Conservation (phyloP, 2,329 filamentous ascomycete species). For the Cercospora sesami region DNA sequence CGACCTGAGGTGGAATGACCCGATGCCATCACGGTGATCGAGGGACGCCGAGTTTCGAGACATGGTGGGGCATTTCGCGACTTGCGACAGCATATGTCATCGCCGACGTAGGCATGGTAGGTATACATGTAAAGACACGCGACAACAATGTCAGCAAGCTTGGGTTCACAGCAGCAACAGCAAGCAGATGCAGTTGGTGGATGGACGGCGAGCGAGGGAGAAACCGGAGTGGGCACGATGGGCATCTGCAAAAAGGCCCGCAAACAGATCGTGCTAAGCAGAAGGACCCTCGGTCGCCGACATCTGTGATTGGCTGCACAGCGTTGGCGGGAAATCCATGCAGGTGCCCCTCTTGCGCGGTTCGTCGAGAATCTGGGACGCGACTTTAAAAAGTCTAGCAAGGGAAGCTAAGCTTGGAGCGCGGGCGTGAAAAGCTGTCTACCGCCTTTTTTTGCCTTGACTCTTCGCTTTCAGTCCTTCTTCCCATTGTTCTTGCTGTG, state of each 20-base stretch:
- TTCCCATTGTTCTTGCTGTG: not conserved
- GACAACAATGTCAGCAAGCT: not conserved
- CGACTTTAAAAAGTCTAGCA: not conserved
- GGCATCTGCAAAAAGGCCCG: not conserved
- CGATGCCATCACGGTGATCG: not conserved
- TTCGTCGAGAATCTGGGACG: not conserved
- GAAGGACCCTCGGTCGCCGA: not conserved
- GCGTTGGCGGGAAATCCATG: not conserved
- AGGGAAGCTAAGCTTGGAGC: not conserved
- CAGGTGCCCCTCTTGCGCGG: not conserved
- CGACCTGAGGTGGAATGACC: not conserved
- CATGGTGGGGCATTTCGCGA: not conserved
- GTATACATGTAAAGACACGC: not conserved
- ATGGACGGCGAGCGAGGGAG: not conserved
- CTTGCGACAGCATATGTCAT: not conserved
- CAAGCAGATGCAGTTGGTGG: not conserved
- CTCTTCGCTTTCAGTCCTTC: not conserved
- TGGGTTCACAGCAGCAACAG: not conserved
- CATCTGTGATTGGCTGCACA: not conserved
- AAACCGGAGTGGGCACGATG: not conserved
- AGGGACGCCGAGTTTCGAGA: not conserved
- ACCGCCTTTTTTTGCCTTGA: not conserved
- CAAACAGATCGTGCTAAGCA: conserved; percentile 1
- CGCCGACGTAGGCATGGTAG: not conserved
- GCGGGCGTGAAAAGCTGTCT: not conserved